Percentiles rank a stretch among this genome's conserved stretches.
phyloP scores from a whole-genome alignment of 805 yeast species.

The Teunomyces funiuensis region DNA sequence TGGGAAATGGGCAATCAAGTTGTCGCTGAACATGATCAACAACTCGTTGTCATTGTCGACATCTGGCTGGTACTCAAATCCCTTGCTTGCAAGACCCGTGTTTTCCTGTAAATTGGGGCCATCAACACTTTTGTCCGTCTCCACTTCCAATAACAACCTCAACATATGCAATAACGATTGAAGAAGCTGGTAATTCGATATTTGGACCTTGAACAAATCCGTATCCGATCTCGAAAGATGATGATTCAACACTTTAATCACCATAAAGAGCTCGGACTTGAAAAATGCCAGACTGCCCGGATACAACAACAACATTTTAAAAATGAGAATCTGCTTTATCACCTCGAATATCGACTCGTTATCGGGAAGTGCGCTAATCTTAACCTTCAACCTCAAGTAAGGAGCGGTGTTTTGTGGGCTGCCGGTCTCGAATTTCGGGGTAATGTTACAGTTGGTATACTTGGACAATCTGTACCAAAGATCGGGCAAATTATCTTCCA shows the following conservation, averaged over 20 bases:
- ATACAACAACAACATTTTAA: conserved; percentile 22
- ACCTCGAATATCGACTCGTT: conserved; percentile 13
- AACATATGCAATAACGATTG: conserved; percentile 33
- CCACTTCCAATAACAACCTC: conserved; percentile 17
- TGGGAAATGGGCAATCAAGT: conserved; percentile 25
- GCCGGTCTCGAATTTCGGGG: background rate
- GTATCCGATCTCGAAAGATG: conserved; percentile 10
- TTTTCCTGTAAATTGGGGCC: no score
- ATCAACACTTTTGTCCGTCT: conserved; percentile 10
- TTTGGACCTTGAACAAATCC: conserved; percentile 21
- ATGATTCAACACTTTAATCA: conserved; percentile 17
- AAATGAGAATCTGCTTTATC: conserved; percentile 17
- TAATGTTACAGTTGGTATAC: conserved; percentile 12
- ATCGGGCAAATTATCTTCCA: conserved; percentile 1
- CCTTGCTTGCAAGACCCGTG: no score
- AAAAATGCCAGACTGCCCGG: conserved; percentile 16
- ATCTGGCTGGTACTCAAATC: conserved; percentile 3
- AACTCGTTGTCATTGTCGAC: conserved; percentile 12
- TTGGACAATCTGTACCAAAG: conserved; percentile 7
- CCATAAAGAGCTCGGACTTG: conserved; percentile 17
- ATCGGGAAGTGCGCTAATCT: conserved; percentile 5
- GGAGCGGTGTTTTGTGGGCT: background rate
- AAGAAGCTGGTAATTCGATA: conserved; percentile 31
- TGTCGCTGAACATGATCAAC: conserved; percentile 18
- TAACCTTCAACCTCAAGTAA: conserved; percentile 8